Evolutionary conservation across 1,139 yeast species (phyloP), one percentile per base, ranked within the genome.

Genomic region (Barnettozyma hawaiiensis): DNA sequence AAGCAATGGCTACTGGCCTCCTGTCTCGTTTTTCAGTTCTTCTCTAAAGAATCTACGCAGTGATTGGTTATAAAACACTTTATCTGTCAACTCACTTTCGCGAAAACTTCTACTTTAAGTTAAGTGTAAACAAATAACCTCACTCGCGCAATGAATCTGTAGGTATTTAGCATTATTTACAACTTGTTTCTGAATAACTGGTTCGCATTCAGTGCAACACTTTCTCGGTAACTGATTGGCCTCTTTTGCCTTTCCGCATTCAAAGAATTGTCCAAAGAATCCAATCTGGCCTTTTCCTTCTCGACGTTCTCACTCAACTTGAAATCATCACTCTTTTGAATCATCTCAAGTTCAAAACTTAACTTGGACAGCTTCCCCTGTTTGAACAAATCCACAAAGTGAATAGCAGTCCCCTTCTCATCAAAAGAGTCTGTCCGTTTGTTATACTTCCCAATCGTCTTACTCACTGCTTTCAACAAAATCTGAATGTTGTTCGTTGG

Each of bases 401-500:
- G 76, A 5, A 73, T 66, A 0, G 95, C 90, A 40, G 78, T 72
- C 1, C 87, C 83, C 20, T 68, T 62, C 43, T 79, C 83, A 55
- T 80, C 81, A 51, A 60, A 73, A 1, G 58, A 44, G n/a, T 52
- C 50, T 1, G 47, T 43, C 29, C 39, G 55, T 41, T 50, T 35
- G 47, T 47, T 48, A 47, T 46, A 49, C 50, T 50, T 47, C 27
- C 51, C 49, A 36, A 52, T 42, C 31, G 34, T 62, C 47, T 62
- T 62, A 7, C 82, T 78, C 15, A 85, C 71, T n/a, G 70, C 67
- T 40, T 65, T 63, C 41, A 92, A 62, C 15, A 92, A 67, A 45
- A 72, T 77, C 44, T 78, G 71, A 8, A 90, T 69, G 49, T 81
- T 77, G 59, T 92, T 90, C 0, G 97, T 87, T 2, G 95, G 96